Base-by-base conservation (phyloP, 2,329 filamentous ascomycete genomes). In the Phoma herbarum region DNA sequence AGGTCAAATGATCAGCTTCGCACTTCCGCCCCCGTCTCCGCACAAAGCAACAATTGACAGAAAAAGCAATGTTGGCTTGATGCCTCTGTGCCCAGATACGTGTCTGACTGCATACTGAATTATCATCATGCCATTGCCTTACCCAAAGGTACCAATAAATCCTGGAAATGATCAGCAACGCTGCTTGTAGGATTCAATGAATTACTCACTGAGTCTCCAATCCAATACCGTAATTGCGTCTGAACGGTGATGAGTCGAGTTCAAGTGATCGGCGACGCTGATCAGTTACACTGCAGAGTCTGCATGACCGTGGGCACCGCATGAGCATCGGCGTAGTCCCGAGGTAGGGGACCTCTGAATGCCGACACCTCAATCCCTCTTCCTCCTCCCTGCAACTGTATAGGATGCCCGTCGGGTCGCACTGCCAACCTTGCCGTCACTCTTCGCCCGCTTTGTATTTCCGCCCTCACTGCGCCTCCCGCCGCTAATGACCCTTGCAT, bases 401-500 rank as follows among this genome's bases (percentile, higher is more conserved):
- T 45, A 28, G 7, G 45, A 23, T 12, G 28, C 23, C 45, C 56
- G 16, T 11, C 39, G 25, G 11, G 31, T 12, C 18, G 18, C 33
- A 26, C 49, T 46, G 18, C 28, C 39, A 3, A 45, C 37, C 14
- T 18, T 39, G 18, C 49, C 41, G 25, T 49, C 49, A 18, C 14
- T 37, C 23, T 37, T 42, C 18, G 37, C 14, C n/a, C 35, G 48
- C 39, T 45, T 54, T 4, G 31, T 25, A 22, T 47, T 20, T 23
- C 46, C 45, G 37, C 56, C 20, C 9, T 41, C 41, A 29, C n/a
- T 41, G 22, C 26, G 26, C 44, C 35, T 31, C 14, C 28, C 18
- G 39, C 26, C 43, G 43, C 39, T 20, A 20, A 51, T 31, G 22
- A 56, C n/a, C 37, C 57, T 60, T 16, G 52, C 52, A 4, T 56